phyloP scores from a whole-genome alignment of 2,329 filamentous ascomycete genomes.

The Corinectria fuckeliana region DNA sequence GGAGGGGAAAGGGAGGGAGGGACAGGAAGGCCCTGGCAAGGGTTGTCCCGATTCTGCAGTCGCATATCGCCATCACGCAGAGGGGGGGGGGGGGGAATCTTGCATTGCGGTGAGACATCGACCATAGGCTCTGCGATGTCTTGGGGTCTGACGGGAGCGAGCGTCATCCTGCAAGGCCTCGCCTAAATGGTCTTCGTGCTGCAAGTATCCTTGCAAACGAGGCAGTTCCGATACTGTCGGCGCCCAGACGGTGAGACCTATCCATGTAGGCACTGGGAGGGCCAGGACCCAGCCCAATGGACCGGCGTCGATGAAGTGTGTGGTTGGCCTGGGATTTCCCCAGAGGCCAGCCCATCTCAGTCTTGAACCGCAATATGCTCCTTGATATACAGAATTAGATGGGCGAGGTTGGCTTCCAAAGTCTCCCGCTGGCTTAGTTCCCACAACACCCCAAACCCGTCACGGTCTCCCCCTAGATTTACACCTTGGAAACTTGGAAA shows the following conservation, averaged over 20 bases:
- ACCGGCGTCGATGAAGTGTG: slow-evolving; percentile 10
- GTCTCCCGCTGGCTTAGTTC: neutral
- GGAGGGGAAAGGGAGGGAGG: too few relatives aligned
- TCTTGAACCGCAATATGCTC: neutral
- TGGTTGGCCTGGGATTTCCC: neutral
- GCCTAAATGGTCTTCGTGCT: slow-evolving; percentile 31
- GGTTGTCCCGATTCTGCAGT: slow-evolving; percentile 15
- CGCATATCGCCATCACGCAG: neutral
- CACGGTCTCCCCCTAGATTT: neutral
- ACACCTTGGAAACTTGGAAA: neutral
- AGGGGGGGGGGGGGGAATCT: slow-evolving; percentile 6
- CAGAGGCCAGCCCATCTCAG: too few relatives aligned
- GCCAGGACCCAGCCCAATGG: slow-evolving; percentile 30
- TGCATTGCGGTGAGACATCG: slow-evolving; percentile 22
- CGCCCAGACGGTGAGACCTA: slow-evolving; percentile 32
- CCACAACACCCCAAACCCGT: too few relatives aligned
- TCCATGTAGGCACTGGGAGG: neutral
- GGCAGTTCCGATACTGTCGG: slow-evolving; percentile 34
- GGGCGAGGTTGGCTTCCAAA: neutral
- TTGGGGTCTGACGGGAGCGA: neutral
- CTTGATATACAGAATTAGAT: neutral
- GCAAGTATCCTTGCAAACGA: slow-evolving; percentile 30
- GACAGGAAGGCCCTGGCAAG: too few relatives aligned
- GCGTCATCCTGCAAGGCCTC: slow-evolving; percentile 27
- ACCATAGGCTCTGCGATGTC: neutral